Conservation (phyloP, 371 early-diverging fungal species). For the Circinella umbellata region DNA sequence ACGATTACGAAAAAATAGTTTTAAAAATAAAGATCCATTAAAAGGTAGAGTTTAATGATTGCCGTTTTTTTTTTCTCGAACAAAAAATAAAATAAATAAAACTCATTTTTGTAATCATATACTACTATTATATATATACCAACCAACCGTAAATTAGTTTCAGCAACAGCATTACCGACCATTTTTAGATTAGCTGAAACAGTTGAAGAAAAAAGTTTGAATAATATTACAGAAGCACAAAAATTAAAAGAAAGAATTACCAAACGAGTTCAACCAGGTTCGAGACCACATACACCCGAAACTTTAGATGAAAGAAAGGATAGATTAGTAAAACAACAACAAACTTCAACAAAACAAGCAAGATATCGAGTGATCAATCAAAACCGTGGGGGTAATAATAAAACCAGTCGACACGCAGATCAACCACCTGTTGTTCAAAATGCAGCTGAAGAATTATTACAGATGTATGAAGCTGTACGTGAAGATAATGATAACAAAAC, state of each 20-base stretch:
- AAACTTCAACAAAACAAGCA: slow-evolving; percentile 52
- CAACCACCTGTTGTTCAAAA: slow-evolving; percentile 21
- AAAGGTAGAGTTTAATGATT: neutral
- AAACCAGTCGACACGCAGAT: slow-evolving; percentile 21
- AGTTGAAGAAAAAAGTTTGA: slow-evolving; percentile 64
- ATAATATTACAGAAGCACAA: slow-evolving; percentile 53
- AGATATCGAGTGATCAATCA: slow-evolving; percentile 66
- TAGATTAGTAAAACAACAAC: slow-evolving; percentile 36
- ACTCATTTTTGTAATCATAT: no score
- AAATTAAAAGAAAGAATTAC: slow-evolving; percentile 63
- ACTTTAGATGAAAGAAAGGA: slow-evolving; percentile 39
- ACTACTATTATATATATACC: no score
- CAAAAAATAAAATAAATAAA: slow-evolving; percentile 2
- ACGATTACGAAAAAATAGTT: slow-evolving; percentile 26
- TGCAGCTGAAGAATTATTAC: slow-evolving; percentile 43
- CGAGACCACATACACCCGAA: slow-evolving; percentile 45
- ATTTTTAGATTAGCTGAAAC: slow-evolving; percentile 71
- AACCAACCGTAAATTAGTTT: slow-evolving; percentile 20
- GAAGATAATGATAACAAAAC: slow-evolving; percentile 50
- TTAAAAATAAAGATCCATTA: neutral
- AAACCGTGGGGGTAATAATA: slow-evolving; percentile 32
- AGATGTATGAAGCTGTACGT: slow-evolving; percentile 73
- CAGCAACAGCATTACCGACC: slow-evolving; percentile 44
- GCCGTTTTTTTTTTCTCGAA: no score
- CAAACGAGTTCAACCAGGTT: slow-evolving; percentile 46